These are phyloP conservation scores for Schizopora paradoxa DNA, from an alignment of 1,284 basidiomycete species.

Conservation along the genomic window DNA sequence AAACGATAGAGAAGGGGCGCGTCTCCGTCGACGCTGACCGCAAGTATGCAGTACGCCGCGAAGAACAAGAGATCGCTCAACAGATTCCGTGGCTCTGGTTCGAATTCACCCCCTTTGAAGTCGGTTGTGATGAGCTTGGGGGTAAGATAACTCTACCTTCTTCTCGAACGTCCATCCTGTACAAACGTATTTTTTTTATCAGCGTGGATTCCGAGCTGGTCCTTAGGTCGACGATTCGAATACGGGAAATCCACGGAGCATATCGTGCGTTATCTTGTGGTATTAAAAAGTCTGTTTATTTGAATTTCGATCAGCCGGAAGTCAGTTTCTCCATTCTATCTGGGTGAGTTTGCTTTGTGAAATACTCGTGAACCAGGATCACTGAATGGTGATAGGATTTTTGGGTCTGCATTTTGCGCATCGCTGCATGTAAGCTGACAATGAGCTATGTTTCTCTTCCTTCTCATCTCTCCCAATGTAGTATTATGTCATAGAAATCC, in stretches of 20 bases:
- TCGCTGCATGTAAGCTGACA: conserved; percentile 29
- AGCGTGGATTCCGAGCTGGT: conserved; percentile 41
- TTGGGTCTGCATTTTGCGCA: conserved; percentile 39
- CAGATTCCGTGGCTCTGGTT: conserved; percentile 33
- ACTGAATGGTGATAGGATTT: conserved; percentile 29
- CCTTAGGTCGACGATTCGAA: conserved; percentile 33
- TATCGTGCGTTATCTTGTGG: conserved; percentile 17
- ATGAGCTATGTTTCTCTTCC: not conserved
- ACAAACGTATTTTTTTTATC: not conserved
- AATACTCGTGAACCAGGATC: conserved; percentile 3
- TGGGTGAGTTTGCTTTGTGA: conserved; percentile 25
- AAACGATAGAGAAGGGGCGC: conserved; percentile 22
- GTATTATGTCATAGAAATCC: conserved; percentile 37
- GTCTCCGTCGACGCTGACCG: conserved; percentile 20
- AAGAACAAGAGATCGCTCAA: conserved; percentile 23
- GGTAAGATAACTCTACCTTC: conserved; percentile 20
- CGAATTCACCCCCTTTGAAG: conserved; percentile 38
- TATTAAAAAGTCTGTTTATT: not conserved
- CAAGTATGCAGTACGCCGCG: conserved; percentile 15
- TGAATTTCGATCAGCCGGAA: conserved; percentile 28
- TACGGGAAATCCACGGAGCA: conserved; percentile 32
- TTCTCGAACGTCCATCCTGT: not conserved
- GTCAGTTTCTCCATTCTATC: conserved; percentile 34
- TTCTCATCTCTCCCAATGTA: conserved; percentile 9
- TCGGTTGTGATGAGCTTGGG: conserved; percentile 38